Evolutionary conservation across 176 grass and related monocot genomes (phyloP).

Genomic region (Eleusine coracana): DNA sequence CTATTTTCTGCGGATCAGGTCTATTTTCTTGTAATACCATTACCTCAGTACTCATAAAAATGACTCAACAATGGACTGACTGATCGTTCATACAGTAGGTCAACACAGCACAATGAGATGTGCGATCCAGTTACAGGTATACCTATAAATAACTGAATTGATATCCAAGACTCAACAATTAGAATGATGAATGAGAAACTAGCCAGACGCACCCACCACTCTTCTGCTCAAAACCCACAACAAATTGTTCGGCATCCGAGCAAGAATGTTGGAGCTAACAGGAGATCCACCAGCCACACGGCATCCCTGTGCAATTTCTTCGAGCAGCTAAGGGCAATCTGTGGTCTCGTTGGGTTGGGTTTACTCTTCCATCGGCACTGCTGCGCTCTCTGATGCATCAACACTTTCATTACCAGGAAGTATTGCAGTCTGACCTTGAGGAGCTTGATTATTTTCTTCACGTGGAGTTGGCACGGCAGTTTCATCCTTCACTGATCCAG

Average conservation of each 20-base stretch:
- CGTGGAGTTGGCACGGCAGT: conserved; percentile 15
- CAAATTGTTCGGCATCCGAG: conserved; percentile 44
- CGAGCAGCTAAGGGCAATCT: conserved; percentile 50
- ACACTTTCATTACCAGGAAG: conserved; percentile 36
- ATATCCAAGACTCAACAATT: neutral
- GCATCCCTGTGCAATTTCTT: conserved; percentile 49
- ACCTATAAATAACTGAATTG: neutral
- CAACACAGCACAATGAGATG: conserved; percentile 16
- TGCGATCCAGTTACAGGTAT: conserved; percentile 8
- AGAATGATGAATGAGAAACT: conserved; percentile 26
- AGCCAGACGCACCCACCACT: neutral
- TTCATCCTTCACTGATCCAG: conserved; percentile 31
- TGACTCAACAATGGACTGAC: neutral
- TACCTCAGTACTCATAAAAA: neutral
- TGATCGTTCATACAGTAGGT: neutral
- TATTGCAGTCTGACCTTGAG: conserved; percentile 42
- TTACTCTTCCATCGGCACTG: conserved; percentile 28
- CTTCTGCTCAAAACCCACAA: conserved; percentile 51
- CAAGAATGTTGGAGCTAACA: conserved; percentile 66
- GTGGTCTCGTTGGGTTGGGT: conserved; percentile 27
- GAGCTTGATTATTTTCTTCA: conserved; percentile 34
- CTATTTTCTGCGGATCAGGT: neutral
- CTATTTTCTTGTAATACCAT: neutral
- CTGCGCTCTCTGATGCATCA: conserved; percentile 22
- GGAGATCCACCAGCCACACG: conserved; percentile 58